phyloP scores from a whole-genome alignment of 1,284 basidiomycete genomes.

The Sparassis latifolia region DNA sequence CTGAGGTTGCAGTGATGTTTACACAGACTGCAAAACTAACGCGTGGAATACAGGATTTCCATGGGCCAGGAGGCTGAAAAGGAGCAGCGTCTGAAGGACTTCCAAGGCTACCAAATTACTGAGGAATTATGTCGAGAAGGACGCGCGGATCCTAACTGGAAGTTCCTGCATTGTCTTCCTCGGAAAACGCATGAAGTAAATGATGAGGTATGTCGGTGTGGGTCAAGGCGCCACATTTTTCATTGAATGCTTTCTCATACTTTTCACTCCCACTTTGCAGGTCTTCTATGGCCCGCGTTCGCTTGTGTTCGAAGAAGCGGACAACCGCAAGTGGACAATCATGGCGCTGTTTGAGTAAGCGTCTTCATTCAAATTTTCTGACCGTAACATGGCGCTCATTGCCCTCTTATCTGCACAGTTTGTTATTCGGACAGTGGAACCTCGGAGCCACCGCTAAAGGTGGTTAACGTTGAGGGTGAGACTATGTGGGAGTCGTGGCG shows the following conservation, averaged over 20 bases:
- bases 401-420: conserved; percentile 23
- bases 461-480: not conserved
- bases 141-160: conserved; percentile 85
- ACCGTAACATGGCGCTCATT: not conserved
- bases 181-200: conserved; percentile 92
- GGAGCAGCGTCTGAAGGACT: conserved; percentile 81
- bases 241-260: too few relatives aligned
- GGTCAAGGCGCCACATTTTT: not conserved
- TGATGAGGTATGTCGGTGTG: conserved; percentile 64
- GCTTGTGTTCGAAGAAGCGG: conserved; percentile 69
- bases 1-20: too few relatives aligned
- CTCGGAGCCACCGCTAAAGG: conserved; percentile 4
- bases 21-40: not conserved
- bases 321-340: conserved; percentile 93
- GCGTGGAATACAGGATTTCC: conserved; percentile 67
- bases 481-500: too few relatives aligned
- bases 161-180: conserved; percentile 95
- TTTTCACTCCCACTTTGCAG: conserved; percentile 23
- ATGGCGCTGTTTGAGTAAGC: conserved; percentile 83
- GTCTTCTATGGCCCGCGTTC: conserved; percentile 76
- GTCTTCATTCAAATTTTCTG: conserved; percentile 14
- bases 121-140: conserved; percentile 75
- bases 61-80: conserved; percentile 99
- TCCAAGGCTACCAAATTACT: conserved; percentile 92
- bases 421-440: conserved; percentile 47